Base-by-base conservation (phyloP, 164 flowering plant species). In the Chloranthus sessilifolius region DNA sequence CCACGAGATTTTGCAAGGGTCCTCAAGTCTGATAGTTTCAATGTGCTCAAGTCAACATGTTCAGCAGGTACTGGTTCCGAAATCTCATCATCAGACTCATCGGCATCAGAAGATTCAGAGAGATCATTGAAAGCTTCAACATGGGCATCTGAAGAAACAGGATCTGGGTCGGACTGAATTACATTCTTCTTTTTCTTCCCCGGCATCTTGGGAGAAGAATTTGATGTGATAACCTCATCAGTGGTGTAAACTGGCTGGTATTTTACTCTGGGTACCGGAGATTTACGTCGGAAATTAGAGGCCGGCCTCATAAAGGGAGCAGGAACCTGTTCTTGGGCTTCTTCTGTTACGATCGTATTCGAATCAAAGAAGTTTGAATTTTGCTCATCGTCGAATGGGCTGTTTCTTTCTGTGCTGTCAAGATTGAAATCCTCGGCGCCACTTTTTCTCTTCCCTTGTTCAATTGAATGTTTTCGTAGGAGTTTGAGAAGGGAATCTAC, bases 401-500 rank as follows among this genome's bases (percentile, higher is more conserved):
- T 75, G 48, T 50, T 67, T 44, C 56, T 72, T 25, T 64, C 78
- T 3, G 66, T 43, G 26, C 63, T 74, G 42, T 78, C 74, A 24
- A 54, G 51, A 59, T 16, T 50, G 43, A 58, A 54, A 44, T 72
- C 81, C n/a, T 50, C 57, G 10, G 47, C 43, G 24, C 58, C 52
- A 29, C 29, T 55, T 47, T 56, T 80, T 47, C 60, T 71, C 62
- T 74, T 76, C 28, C 81, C 77, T 56, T 81, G 86, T 36, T 82
- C 85, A 42, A 56, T 75, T 0, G 95, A 82, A 64, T 88, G 96
- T 50, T 85, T 83, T 53, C 85, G 63, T 34, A 88, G 60, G 48
- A 88, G 72, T 52, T 83, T 80, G 19, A 91, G 82, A 48, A 85
- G 95, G 41, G 95, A 81, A 68, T 82, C 89, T 21, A 85, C 96